Base-by-base conservation (phyloP, 2,329 filamentous ascomycete genomes). In the Leptoxyphium fumago region DNA sequence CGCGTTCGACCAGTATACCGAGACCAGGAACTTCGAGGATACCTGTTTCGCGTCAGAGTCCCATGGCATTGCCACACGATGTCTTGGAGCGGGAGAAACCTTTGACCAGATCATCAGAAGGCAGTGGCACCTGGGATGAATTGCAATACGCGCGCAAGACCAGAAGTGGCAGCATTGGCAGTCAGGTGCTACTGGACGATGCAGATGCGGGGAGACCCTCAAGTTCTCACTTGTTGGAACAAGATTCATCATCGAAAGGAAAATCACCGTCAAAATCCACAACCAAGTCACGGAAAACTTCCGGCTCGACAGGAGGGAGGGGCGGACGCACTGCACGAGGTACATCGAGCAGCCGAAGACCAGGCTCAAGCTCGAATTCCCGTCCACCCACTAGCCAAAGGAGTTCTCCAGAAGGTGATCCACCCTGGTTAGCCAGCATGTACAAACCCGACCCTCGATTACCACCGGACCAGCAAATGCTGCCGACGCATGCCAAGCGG, bases 401-500 rank as follows among this genome's bases (percentile, higher is more conserved):
- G 10, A 84, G 80, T 58, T 76, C 80, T 38, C 88, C 88, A 1
- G 91, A 96, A 68, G 91, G 91, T 15, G 89, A 96, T 43, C 87
- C 91, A 9, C 91, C 91, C 42, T 98, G 91, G 91, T 76, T 96
- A 64, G 77, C 91, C 39, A 84, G 83, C 17, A 86, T 94, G 64
- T 98, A 95, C 64, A 94, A 93, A 58, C 91, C 91, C 0, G 91
- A 98, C 59, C 91, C 91, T 28, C 81, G 87, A 48, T 70, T 98
- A 29, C 91, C 91, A 5, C 91, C 87, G 0, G 91, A 98, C 49
- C 84, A 98, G 62, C 91, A 98, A 60, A 79, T 98, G 43, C 77
- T 98, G 10, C 91, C 91, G 1, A 96, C 91, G 0, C 87, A 96
- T 49, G 91, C 91, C 10, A 86, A 82, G 56, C 76, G 85, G 45